Evolutionary conservation across 768 basidiomycete species (phyloP).

Genomic region (Calvatia gigantea): DNA sequence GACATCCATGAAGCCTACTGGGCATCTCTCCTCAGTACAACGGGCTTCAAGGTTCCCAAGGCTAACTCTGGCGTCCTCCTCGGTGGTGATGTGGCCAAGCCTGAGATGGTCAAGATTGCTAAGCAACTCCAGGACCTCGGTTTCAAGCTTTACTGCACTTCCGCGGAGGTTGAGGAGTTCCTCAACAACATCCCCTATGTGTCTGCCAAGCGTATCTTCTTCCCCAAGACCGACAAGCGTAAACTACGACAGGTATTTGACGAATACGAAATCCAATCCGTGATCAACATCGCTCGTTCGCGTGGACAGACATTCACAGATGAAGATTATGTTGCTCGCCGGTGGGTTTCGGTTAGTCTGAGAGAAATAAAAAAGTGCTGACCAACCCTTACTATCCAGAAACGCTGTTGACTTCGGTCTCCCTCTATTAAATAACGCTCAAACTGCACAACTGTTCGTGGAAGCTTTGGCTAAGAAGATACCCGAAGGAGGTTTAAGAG

Average conservation of each 20-base stretch:
- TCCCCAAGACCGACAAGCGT: slow-evolving; percentile 96
- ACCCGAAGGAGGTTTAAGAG: slow-evolving; percentile 69
- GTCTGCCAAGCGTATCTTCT: slow-evolving; percentile 83
- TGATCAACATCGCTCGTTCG: slow-evolving; percentile 86
- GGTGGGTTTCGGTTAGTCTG: slow-evolving; percentile 40
- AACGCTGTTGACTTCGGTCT: slow-evolving; percentile 97
- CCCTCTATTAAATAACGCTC: slow-evolving; percentile 86
- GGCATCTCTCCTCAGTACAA: slow-evolving; percentile 91
- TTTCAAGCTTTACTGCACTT: slow-evolving; percentile 94
- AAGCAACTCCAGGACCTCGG: slow-evolving; percentile 80
- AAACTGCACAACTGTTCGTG: slow-evolving; percentile 86
- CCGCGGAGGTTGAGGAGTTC: slow-evolving; percentile 72
- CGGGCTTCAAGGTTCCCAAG: slow-evolving; percentile 90
- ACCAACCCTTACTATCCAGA: slow-evolving; percentile 31
- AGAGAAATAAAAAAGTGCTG: slow-evolving; percentile 1
- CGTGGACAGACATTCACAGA: slow-evolving; percentile 77
- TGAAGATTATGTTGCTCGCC: slow-evolving; percentile 95
- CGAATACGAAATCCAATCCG: slow-evolving; percentile 91
- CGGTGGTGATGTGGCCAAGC: slow-evolving; percentile 85
- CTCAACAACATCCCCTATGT: slow-evolving; percentile 79
- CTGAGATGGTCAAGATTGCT: slow-evolving; percentile 84
- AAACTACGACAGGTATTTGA: slow-evolving; percentile 92
- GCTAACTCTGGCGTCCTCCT: slow-evolving; percentile 85
- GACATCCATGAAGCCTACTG: slow-evolving; percentile 96
- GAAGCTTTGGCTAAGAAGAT: slow-evolving; percentile 85